Percentiles rank a stretch among this genome's conserved stretches.
phyloP scores from a whole-genome alignment of 83 land plant species.

The Picea mariana region DNA sequence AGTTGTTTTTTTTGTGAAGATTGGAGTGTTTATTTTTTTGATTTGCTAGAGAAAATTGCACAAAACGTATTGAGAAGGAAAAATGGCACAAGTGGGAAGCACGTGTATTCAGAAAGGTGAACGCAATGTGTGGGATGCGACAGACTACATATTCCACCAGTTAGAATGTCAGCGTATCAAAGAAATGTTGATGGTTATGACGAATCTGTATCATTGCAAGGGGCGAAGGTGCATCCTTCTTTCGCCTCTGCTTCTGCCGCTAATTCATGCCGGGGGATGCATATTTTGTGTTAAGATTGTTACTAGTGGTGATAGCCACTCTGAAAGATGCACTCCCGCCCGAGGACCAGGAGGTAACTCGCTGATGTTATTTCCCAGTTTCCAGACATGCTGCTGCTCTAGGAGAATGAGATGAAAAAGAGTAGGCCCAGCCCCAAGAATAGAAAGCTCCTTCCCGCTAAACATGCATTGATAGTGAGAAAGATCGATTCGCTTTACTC shows the following conservation, averaged over 20 bases:
- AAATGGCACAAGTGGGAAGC: too few relatives aligned
- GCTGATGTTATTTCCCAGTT: conserved; percentile 45
- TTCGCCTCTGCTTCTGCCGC: background rate
- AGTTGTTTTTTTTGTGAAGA: too few relatives aligned
- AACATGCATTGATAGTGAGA: too few relatives aligned
- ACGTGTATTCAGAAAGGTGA: too few relatives aligned
- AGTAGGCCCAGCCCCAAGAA: background rate
- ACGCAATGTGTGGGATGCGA: too few relatives aligned
- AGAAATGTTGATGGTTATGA: too few relatives aligned
- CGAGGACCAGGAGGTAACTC: conserved; percentile 49
- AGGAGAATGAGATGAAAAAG: background rate
- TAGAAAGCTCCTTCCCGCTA: background rate
- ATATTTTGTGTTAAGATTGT: background rate
- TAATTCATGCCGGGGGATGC: background rate
- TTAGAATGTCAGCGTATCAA: too few relatives aligned
- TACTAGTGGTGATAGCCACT: background rate
- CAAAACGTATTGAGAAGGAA: too few relatives aligned
- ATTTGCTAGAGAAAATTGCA: too few relatives aligned
- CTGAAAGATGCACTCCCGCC: conserved; percentile 32
- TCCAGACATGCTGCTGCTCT: background rate
- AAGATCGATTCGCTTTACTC: too few relatives aligned
- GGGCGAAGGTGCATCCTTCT: background rate
- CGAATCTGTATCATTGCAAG: background rate
- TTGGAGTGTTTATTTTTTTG: too few relatives aligned
- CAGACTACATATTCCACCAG: too few relatives aligned